Conservation (phyloP, 2,329 filamentous ascomycete species). For the Bipolaris bicolor region DNA sequence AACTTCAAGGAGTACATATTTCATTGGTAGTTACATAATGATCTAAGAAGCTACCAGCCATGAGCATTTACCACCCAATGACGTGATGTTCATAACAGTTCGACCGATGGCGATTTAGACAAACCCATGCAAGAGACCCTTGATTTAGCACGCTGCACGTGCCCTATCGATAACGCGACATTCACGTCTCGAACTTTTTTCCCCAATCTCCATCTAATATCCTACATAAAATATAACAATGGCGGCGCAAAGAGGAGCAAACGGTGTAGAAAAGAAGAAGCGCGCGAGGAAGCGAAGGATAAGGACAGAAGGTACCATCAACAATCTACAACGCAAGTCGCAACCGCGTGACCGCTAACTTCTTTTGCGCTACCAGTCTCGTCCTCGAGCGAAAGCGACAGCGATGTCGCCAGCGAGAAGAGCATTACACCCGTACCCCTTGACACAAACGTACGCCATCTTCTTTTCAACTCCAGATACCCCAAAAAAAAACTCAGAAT, state of each 20-base stretch:
- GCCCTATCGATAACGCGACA: constrained; percentile 27
- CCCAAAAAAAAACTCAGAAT: too few species aligned
- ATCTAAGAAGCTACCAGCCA: not conserved
- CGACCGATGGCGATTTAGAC: not conserved
- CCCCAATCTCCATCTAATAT: constrained; percentile 1
- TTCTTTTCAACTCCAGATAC: too few species aligned
- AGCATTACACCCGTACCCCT: constrained; percentile 2
- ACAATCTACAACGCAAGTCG: too few species aligned
- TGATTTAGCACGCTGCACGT: constrained; percentile 12
- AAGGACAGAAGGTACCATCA: constrained; percentile 34
- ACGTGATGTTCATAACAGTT: not conserved
- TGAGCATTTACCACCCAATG: not conserved
- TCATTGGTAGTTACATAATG: not conserved
- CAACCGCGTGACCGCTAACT: constrained; percentile 14
- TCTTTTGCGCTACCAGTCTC: constrained; percentile 30
- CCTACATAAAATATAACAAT: constrained; percentile 17
- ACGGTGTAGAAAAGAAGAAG: constrained; percentile 31
- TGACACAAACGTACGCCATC: not conserved
- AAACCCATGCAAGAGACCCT: constrained; percentile 4
- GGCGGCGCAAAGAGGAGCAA: constrained; percentile 29
- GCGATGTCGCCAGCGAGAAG: constrained; percentile 28
- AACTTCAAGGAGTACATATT: not conserved
- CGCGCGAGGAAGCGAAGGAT: constrained; percentile 40
- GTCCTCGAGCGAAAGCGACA: constrained; percentile 42
- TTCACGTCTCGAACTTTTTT: constrained; percentile 35